Base-by-base conservation (phyloP, 2,329 filamentous ascomycete species). In the Orbilia blumenaviensis region DNA sequence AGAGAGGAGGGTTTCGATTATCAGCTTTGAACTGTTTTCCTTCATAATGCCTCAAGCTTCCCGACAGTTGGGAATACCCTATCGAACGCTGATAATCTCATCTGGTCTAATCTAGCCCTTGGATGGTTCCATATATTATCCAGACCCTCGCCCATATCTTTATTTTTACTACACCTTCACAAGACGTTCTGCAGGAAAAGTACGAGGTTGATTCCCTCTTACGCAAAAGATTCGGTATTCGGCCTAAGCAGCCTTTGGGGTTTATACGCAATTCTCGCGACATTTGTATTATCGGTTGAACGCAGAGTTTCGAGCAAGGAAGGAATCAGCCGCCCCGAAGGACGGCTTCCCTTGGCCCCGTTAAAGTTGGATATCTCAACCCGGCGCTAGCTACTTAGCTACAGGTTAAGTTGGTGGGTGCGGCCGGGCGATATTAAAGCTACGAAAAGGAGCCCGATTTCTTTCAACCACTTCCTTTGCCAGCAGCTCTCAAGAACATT, bases 41-140 rank as follows among this genome's bases (percentile, higher is more conserved):
- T 75, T 76, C 71, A 76, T 76, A 76, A 76, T 76, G 71, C 71
- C 72, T 76, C 72, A 76, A 64, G 72, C 64, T 68, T 76, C 62
- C 69, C 64, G 72, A 76, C 64, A 76, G 44, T 76, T 76, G 48
- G 71, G 71, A 76, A 68, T 63, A 76, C 72, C 72, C 72, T 76
- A 76, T 76, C 72, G 64, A 62, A 75, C 72, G 27, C 64, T 61
- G 58, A 76, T 63, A 76, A 66, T 76, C 64, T 76, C 64, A 58
- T 69, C 71, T 67, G 56, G 63, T 68, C 48, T 64, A 76, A 75
- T 68, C 71, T 75, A 67, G 63, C 63, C 62, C 72, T 66, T 76
- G 64, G 72, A 56, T 69, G 25, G 18, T 61, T 76, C 58, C 72
- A 76, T 68, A 76, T 66, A 76, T 75, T 76, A 76, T 69, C 72